phyloP scores from a whole-genome alignment of 1,284 basidiomycete species.

The Naganishia cerealis region DNA sequence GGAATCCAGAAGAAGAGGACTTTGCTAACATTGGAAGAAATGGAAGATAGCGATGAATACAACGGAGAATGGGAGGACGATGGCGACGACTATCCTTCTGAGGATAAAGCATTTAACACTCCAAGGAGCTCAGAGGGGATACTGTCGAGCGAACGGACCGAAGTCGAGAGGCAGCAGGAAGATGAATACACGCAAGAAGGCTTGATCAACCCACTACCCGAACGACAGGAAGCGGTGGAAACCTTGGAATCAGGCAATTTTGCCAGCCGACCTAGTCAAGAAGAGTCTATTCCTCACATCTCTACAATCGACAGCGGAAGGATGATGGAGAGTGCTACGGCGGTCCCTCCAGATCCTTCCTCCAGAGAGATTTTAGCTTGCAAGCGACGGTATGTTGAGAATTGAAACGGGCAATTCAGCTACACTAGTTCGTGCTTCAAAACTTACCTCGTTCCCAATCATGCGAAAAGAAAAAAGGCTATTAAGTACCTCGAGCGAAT shows the following conservation, averaged over 20 bases:
- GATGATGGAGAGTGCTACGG: not conserved
- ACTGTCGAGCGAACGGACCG: not conserved
- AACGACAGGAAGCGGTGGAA: not conserved
- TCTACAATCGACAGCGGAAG: not conserved
- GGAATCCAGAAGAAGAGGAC: not conserved
- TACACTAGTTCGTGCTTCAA: not conserved
- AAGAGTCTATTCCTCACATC: not conserved
- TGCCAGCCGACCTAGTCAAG: not conserved
- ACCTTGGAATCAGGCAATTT: not conserved
- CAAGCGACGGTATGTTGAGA: constrained; percentile 4
- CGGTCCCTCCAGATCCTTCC: not conserved
- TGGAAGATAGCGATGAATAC: constrained; percentile 16
- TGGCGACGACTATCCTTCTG: not conserved
- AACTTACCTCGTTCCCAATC: not conserved
- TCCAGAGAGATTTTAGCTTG: not conserved
- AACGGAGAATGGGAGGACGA: constrained; percentile 1
- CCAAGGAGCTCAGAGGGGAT: not conserved
- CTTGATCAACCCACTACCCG: not conserved
- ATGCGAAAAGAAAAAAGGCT: constrained; percentile 11
- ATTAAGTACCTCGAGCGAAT: constrained; percentile 30
- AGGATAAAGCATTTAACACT: not conserved
- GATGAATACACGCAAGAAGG: not conserved
- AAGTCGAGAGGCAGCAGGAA: not conserved
- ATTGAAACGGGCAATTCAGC: not conserved
- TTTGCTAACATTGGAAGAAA: constrained; percentile 10